Percentiles rank a stretch among this genome's conserved stretches.
Evolutionary conservation across 306 rosid species (phyloP).

Genomic region (Vicia villosa): DNA sequence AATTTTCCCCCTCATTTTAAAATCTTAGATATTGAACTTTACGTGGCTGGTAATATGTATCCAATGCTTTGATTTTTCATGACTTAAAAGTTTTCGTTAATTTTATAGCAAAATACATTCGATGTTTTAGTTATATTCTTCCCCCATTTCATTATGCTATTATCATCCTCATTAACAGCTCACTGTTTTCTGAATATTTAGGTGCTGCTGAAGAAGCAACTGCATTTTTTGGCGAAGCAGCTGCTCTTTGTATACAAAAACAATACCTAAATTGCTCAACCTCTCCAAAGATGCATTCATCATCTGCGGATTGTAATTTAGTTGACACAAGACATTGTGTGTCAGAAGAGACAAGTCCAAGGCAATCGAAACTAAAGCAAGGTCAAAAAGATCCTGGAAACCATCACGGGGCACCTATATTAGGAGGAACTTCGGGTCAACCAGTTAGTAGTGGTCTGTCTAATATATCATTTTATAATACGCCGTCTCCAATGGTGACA

Average conservation of each 20-base stretch:
- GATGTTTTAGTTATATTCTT: constrained; percentile 7
- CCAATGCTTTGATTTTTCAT: constrained; percentile 1
- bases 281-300: constrained; percentile 52
- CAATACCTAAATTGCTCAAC: constrained; percentile 64
- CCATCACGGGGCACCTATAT: constrained; percentile 56
- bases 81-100: neutral
- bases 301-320: constrained; percentile 60
- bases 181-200: constrained; percentile 40
- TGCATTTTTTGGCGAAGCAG: constrained; percentile 87
- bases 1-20: neutral
- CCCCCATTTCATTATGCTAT: neutral
- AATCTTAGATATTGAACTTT: neutral
- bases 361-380: constrained; percentile 70
- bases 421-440: constrained; percentile 73
- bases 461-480: constrained; percentile 73
- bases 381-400: constrained; percentile 78
- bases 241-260: constrained; percentile 81
- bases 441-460: constrained; percentile 61
- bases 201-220: constrained; percentile 98
- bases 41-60: neutral
- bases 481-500: constrained; percentile 84
- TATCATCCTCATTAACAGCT: neutral
- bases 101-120: neutral
- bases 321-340: constrained; percentile 56
- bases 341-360: constrained; percentile 68